Evolutionary conservation across 2,329 filamentous ascomycete species (phyloP), one percentile per base, ranked within the genome.

Genomic region (Colletotrichum shisoi): DNA sequence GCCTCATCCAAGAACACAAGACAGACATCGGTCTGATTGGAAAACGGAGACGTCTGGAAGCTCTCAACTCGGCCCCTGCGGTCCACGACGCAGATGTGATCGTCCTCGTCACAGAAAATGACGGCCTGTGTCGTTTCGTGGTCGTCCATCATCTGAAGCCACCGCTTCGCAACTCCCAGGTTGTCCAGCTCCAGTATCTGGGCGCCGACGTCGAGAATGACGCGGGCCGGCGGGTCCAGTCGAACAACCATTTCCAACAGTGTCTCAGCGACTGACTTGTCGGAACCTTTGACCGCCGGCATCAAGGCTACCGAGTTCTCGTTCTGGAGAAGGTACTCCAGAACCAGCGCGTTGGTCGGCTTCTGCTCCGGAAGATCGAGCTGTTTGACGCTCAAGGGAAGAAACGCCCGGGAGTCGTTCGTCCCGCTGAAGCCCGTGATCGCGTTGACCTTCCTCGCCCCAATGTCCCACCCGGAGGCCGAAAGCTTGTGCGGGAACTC

Each of bases 351-450:
- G 70, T 92, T 92, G 0, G 90, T 93, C 57, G 91, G 87, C 1
- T 76, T 77, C 44, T 90, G 85, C 0, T 77, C 75, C 0, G 75
- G 71, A 0, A 89, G 77, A 40, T 91, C 86, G 0, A 84, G 75
- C 37, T 91, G 87, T 0, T 77, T 71, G 0, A 92, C 80, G 0
- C 71, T 76, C 0, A 89, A 71, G 0, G 89, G 89, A 0, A 92
- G 77, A 0, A 89, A 72, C n/a, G 81, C 78, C 12, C 81, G 76
- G 0, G 84, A 86, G 70, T 92, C 89, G 27, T 87, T 89, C 0
- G 90, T 93, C 0, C 90, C 89, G 62, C 87, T 91, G 71, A 93
- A 93, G 0, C 90, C 90, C 0, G 86, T 88, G 0, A 83, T 87
- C 0, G 82, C 79, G 21, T 85, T 76, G 0, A 19, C 6, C 62